phyloP scores from a whole-genome alignment of 345 rosid species.

The Firmiana major region DNA sequence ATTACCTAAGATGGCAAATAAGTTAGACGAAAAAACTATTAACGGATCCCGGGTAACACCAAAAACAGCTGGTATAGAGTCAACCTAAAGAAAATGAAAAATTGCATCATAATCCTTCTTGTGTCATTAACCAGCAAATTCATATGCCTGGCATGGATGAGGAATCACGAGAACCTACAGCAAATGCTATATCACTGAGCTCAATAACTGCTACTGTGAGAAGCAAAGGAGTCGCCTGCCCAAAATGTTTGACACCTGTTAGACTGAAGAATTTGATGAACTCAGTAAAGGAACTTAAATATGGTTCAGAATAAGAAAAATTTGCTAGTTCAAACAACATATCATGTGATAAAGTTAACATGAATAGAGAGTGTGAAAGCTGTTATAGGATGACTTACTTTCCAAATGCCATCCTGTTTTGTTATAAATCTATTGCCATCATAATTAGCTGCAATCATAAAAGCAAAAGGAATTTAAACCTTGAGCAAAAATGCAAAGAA shows the following conservation, averaged over 20 bases:
- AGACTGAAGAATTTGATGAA: constrained; percentile 39
- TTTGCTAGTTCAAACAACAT: constrained; percentile 1
- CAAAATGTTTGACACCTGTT: constrained; percentile 72
- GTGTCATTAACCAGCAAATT: neutral
- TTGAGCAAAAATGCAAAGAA: neutral
- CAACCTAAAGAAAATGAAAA: constrained; percentile 54
- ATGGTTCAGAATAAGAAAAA: neutral
- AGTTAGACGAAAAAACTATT: constrained; percentile 80
- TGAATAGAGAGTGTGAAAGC: constrained; percentile 8
- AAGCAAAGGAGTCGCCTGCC: constrained; percentile 97
- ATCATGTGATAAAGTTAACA: constrained; percentile 1
- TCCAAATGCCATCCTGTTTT: constrained; percentile 58
- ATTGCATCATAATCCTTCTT: constrained; percentile 17
- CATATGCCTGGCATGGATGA: constrained; percentile 20
- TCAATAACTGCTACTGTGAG: constrained; percentile 93
- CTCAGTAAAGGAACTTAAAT: constrained; percentile 15
- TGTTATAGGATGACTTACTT: constrained; percentile 56
- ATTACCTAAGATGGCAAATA: constrained; percentile 90
- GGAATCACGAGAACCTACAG: constrained; percentile 53
- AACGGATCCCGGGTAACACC: constrained; percentile 96
- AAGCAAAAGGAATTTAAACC: constrained; percentile 9
- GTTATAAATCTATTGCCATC: constrained; percentile 73
- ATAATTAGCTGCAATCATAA: constrained; percentile 58
- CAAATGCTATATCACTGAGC: constrained; percentile 96
- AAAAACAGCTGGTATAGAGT: constrained; percentile 95